Base-by-base conservation (phyloP, 306 rosid species). In the Pachyrhizus erosus region DNA sequence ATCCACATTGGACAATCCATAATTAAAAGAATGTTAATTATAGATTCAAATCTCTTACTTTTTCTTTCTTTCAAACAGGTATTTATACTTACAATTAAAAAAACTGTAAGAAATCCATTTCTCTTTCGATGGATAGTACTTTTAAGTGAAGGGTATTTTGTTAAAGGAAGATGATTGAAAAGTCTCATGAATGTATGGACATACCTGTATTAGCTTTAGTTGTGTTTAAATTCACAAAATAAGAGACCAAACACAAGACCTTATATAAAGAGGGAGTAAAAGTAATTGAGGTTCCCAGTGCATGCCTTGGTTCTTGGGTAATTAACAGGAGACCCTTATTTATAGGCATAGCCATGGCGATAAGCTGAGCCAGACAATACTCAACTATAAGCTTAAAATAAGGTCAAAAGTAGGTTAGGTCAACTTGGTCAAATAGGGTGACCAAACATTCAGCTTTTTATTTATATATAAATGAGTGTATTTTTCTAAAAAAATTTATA, bases 361-460 rank as follows among this genome's bases (percentile, higher is more conserved):
- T 9, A 55, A 80, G 2, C 48, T 84, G 88, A 60, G 69, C 43
- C 42, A 79, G 45, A 27, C 62, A 60, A 21, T 9, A 11, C 5
- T 55, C 29, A 55, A 74, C 11, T 71, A 9, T 46, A 76, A 60
- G 48, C 64, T 42, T 77, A 73, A 80, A 70, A 76, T 48, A 46
- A 62, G 34, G 80, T 62, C 34, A 80, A 71, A 72, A 60, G 66
- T 73, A 24, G 45, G 58, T 34, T 6, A 8, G 11, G 45, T 62
- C 70, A 62, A 62, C 23, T 14, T 29, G 70, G 45, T 62, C 70
- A 62, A 62, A 12, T 14, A 29, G 70, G 43, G 23, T 62, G 23
- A 62, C 42, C 43, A 62, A 62, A 31, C 42, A 62, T 14, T 62
- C 42, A 27, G 3, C 69, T 26, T 37, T 37, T 37, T 6, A 6